These are phyloP conservation scores for Fusarium sp. DNA, from an alignment of 2,329 filamentous ascomycete species.

Conservation along the genomic window DNA sequence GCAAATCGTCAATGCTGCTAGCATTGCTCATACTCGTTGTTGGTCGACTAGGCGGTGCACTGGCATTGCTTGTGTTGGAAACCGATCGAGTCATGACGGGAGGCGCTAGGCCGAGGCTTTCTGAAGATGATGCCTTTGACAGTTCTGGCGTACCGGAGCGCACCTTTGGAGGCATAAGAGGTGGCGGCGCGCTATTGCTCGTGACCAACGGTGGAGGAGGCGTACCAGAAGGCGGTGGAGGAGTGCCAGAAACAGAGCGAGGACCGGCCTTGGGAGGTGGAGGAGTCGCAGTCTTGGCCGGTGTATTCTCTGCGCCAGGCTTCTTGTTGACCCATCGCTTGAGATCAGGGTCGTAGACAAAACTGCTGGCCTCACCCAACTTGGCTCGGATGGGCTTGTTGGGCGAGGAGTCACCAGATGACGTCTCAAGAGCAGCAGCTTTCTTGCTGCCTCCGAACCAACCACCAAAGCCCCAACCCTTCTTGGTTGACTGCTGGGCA, in stretches of 20 bases:
- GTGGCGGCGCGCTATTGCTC: slow-evolving; percentile 48
- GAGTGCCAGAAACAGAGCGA: slow-evolving; percentile 60
- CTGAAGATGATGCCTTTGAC: slow-evolving; percentile 49
- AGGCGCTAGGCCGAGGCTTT: slow-evolving; percentile 50
- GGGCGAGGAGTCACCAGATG: slow-evolving; percentile 52
- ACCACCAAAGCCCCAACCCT: slow-evolving; percentile 82
- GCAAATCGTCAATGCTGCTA: slow-evolving; percentile 92
- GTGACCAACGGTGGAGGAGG: slow-evolving; percentile 46
- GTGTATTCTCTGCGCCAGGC: slow-evolving; percentile 69
- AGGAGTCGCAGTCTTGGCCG: slow-evolving; percentile 72
- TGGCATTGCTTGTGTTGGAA: slow-evolving; percentile 58
- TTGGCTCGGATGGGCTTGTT: slow-evolving; percentile 87
- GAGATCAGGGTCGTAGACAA: slow-evolving; percentile 94
- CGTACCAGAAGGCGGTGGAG: slow-evolving; percentile 54
- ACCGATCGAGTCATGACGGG: slow-evolving; percentile 57
- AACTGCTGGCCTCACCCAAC: slow-evolving; percentile 89
- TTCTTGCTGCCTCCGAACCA: slow-evolving; percentile 85
- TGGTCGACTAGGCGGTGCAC: slow-evolving; percentile 72
- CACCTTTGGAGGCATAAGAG: slow-evolving; percentile 44
- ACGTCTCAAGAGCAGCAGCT: slow-evolving; percentile 46
- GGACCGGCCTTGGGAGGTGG: slow-evolving; percentile 76
- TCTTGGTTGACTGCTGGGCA: slow-evolving; percentile 59
- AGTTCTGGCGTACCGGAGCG: slow-evolving; percentile 46
- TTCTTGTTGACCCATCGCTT: slow-evolving; percentile 99
- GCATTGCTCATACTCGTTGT: slow-evolving; percentile 86